phyloP scores from a whole-genome alignment of 371 early-diverging fungal genomes.

The Rhizopus sp. region DNA sequence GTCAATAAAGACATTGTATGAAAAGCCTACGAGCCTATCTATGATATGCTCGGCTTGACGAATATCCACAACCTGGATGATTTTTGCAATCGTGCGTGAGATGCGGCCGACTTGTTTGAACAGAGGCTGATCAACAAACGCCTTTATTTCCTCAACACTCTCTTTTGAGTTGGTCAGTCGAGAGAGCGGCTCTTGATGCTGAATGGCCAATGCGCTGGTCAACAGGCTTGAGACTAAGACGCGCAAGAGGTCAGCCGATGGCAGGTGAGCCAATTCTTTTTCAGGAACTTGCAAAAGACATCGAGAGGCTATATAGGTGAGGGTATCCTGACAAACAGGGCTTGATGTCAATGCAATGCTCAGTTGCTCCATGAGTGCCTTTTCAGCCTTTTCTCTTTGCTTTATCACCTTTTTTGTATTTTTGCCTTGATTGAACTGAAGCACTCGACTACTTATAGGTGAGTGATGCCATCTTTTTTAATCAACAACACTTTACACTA shows the following conservation, averaged over 20 bases:
- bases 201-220: conserved; percentile 34
- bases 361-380: conserved; percentile 21
- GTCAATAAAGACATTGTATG: conserved; percentile 39
- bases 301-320: conserved; percentile 37
- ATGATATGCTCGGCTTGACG: not conserved
- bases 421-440: conserved; percentile 39
- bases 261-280: not conserved
- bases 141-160: conserved; percentile 10
- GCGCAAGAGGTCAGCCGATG: conserved; percentile 13
- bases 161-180: conserved; percentile 17
- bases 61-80: conserved; percentile 14
- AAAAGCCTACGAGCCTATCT: conserved; percentile 34
- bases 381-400: conserved; percentile 23
- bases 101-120: conserved; percentile 51
- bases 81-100: conserved; percentile 38
- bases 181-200: conserved; percentile 24
- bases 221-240: conserved; percentile 29
- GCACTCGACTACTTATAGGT: conserved; percentile 29
- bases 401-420: conserved; percentile 32
- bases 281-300: conserved; percentile 31
- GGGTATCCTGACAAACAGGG: conserved; percentile 11
- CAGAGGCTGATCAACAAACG: conserved; percentile 23
- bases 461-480: not conserved
- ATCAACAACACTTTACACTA: conserved; percentile 30
- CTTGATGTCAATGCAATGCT: conserved; percentile 6